phyloP scores from a whole-genome alignment of 208 protist species.

The Lotmaria passim region DNA sequence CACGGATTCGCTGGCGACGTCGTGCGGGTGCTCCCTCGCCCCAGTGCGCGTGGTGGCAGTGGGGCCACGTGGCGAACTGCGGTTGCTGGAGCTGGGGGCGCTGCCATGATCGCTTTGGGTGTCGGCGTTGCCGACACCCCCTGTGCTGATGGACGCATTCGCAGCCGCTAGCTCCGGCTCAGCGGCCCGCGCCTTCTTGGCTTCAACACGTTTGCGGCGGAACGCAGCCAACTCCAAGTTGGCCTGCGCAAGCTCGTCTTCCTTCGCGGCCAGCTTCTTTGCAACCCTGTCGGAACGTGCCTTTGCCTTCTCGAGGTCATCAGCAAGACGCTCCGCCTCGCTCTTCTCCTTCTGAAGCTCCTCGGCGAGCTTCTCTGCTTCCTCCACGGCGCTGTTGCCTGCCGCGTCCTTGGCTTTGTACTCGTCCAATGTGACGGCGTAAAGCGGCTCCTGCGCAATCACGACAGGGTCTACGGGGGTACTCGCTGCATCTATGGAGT shows the following conservation, averaged over 20 bases:
- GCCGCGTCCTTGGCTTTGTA: conserved; percentile 18
- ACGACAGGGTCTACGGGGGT: neutral
- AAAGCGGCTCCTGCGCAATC: conserved; percentile 8
- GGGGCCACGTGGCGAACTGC: too few species aligned
- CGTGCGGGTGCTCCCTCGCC: neutral
- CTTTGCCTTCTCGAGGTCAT: conserved; percentile 10
- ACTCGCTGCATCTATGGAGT: neutral
- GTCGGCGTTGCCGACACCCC: too few species aligned
- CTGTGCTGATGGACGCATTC: neutral
- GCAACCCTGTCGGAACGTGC: neutral
- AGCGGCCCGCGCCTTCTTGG: neutral
- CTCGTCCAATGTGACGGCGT: neutral
- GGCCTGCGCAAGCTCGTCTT: conserved; percentile 11
- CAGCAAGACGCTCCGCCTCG: conserved; percentile 14
- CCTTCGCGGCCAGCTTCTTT: conserved; percentile 17
- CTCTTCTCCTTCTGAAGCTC: neutral
- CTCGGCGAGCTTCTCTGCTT: conserved; percentile 6
- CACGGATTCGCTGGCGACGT: neutral
- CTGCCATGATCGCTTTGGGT: too few species aligned
- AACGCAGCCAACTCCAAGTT: too few species aligned
- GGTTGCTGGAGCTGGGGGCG: too few species aligned
- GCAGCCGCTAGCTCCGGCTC: conserved; percentile 4
- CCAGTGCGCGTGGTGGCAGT: too few species aligned
- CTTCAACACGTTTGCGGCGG: neutral
- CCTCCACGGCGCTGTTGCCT: neutral